Evolutionary conservation across 1,284 basidiomycete species (phyloP).

Genomic region (Apiotrichum porosum): DNA sequence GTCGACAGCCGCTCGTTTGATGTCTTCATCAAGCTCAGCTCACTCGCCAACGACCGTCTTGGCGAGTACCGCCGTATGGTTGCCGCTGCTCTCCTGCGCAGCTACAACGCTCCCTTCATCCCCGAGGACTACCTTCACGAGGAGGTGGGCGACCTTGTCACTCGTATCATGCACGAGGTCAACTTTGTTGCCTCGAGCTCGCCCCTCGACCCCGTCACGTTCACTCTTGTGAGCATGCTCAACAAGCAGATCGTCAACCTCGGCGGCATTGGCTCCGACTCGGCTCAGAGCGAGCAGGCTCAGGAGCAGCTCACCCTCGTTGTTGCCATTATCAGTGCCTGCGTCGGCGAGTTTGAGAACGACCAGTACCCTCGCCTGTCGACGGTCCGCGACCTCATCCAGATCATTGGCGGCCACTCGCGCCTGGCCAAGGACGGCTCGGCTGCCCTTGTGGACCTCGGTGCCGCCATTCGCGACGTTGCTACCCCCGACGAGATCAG

Average conservation of each 20-base stretch:
- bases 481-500: constrained; percentile 62
- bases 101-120: constrained; percentile 61
- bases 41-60: constrained; percentile 59
- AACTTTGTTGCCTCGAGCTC: constrained; percentile 75
- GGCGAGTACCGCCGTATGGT: constrained; percentile 65
- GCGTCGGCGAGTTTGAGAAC: constrained; percentile 67
- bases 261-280: constrained; percentile 62
- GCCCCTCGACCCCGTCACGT: constrained; percentile 79
- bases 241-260: constrained; percentile 64
- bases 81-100: constrained; percentile 73
- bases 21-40: constrained; percentile 58
- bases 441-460: constrained; percentile 74
- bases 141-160: constrained; percentile 59
- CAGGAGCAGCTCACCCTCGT: constrained; percentile 83
- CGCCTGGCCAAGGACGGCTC: constrained; percentile 82
- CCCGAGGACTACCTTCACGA: constrained; percentile 71
- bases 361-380: constrained; percentile 65
- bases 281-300: constrained; percentile 62
- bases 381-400: constrained; percentile 68
- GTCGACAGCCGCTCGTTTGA: constrained; percentile 63
- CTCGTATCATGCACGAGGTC: constrained; percentile 82
- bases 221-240: constrained; percentile 75
- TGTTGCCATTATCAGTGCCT: constrained; percentile 80
- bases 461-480: constrained; percentile 70
- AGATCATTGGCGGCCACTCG: constrained; percentile 71